These are phyloP conservation scores for Steccherinum ochraceum DNA, from an alignment of 768 basidiomycete genomes.

Conservation along the genomic window DNA sequence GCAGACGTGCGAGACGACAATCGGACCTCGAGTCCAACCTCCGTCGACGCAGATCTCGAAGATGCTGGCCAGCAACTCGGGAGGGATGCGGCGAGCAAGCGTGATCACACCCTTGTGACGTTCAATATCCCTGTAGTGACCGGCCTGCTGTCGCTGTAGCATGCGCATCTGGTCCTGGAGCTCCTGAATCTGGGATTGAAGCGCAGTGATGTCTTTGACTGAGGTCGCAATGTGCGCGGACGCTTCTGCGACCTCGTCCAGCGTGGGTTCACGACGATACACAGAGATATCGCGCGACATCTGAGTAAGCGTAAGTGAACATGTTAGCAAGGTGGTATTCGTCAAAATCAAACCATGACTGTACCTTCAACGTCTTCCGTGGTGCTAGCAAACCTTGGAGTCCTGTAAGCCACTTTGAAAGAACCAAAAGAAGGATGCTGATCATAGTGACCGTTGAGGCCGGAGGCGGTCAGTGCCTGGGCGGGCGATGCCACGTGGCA, in stretches of 20 bases:
- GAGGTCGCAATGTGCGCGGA: constrained; percentile 24
- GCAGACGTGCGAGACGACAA: constrained; percentile 54
- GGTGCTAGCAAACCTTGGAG: neutral
- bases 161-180: constrained; percentile 33
- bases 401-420: neutral
- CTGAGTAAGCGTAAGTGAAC: neutral
- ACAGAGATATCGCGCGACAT: neutral
- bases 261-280: constrained; percentile 18
- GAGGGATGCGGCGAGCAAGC: constrained; percentile 49
- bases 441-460: too few species aligned
- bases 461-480: too few species aligned
- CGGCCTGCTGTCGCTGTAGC: constrained; percentile 35
- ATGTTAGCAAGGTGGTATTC: neutral
- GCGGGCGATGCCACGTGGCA: too few species aligned
- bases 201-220: constrained; percentile 31
- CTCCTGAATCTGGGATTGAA: constrained; percentile 39
- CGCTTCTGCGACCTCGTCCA: constrained; percentile 17
- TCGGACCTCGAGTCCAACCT: constrained; percentile 49
- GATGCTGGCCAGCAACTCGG: constrained; percentile 47
- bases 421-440: too few species aligned
- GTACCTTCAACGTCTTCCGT: neutral
- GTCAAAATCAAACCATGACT: neutral
- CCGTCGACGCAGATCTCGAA: constrained; percentile 44
- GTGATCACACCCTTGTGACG: constrained; percentile 42
- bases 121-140: constrained; percentile 37